Evolutionary conservation across 1,284 basidiomycete species (phyloP).

Genomic region (Coniferiporia weirii): DNA sequence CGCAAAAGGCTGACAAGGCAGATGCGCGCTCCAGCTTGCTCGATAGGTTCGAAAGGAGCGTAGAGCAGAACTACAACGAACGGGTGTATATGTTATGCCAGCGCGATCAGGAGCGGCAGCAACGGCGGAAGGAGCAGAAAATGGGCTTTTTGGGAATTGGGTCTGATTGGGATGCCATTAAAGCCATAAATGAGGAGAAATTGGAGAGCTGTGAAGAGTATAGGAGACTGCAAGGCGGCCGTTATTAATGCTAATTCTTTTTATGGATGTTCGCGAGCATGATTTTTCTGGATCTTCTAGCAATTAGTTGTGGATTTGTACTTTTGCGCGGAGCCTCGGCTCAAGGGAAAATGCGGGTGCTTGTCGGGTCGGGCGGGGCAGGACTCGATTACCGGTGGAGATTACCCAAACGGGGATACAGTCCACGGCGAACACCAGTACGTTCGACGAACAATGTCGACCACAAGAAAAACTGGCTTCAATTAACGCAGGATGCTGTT

Average conservation of each 20-base stretch:
- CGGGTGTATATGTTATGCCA: conserved; percentile 70
- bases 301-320: neutral
- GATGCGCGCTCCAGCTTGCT: conserved; percentile 30
- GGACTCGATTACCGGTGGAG: too few relatives aligned
- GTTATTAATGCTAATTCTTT: conserved; percentile 27
- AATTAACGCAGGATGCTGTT: too few relatives aligned
- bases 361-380: too few relatives aligned
- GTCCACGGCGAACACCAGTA: too few relatives aligned
- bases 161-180: conserved; percentile 84
- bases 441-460: too few relatives aligned
- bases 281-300: neutral
- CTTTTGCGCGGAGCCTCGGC: too few relatives aligned
- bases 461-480: too few relatives aligned
- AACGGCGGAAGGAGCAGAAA: conserved; percentile 66
- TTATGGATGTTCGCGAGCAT: neutral
- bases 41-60: conserved; percentile 54
- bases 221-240: conserved; percentile 38
- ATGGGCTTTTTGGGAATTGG: conserved; percentile 85
- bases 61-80: conserved; percentile 71
- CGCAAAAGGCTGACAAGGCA: conserved; percentile 41
- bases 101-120: conserved; percentile 53
- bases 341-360: too few relatives aligned
- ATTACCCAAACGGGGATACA: too few relatives aligned
- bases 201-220: conserved; percentile 75
- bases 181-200: conserved; percentile 56